A percentile compares a stretch with the other conserved stretches of the same genome.
phyloP scores from a whole-genome alignment of 768 basidiomycete species.

The Agaricus subrufescens region DNA sequence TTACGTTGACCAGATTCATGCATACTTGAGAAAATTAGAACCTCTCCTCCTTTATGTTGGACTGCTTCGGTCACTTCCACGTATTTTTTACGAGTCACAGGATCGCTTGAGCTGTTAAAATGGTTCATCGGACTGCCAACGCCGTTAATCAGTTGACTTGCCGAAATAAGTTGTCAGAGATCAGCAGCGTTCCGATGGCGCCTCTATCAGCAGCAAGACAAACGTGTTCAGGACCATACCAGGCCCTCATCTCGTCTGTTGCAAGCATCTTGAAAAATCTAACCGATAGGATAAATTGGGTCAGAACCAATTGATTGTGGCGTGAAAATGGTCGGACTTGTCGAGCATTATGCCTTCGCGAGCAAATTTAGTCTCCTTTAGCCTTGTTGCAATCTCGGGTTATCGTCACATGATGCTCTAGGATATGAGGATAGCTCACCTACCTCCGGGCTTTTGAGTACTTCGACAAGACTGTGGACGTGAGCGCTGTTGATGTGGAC shows the following conservation, averaged over 20 bases:
- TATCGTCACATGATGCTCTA: neutral
- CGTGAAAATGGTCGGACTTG: conserved; percentile 41
- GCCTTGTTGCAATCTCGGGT: conserved; percentile 58
- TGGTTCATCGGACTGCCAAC: neutral
- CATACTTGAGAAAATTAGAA: conserved; percentile 98
- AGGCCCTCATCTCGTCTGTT: conserved; percentile 90
- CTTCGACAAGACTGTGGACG: conserved; percentile 93
- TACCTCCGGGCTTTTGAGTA: conserved; percentile 92
- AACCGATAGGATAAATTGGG: neutral
- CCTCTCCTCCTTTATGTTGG: conserved; percentile 84
- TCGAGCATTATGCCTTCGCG: conserved; percentile 89
- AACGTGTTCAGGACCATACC: conserved; percentile 98
- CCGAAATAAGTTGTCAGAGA: conserved; percentile 95
- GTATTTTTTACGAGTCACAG: conserved; percentile 72
- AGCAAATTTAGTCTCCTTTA: conserved; percentile 96
- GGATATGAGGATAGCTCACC: conserved; percentile 10
- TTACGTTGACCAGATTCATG: conserved; percentile 97
- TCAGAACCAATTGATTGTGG: neutral
- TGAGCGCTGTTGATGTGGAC: conserved; percentile 92
- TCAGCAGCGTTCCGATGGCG: conserved; percentile 89
- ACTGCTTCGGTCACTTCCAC: conserved; percentile 88
- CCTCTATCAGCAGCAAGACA: conserved; percentile 87
- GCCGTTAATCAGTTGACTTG: conserved; percentile 22
- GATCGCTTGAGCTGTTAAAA: conserved; percentile 67
- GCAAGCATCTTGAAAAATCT: conserved; percentile 99